Conservation (phyloP, 2,329 filamentous ascomycete species). For the Neonectria faginata region DNA sequence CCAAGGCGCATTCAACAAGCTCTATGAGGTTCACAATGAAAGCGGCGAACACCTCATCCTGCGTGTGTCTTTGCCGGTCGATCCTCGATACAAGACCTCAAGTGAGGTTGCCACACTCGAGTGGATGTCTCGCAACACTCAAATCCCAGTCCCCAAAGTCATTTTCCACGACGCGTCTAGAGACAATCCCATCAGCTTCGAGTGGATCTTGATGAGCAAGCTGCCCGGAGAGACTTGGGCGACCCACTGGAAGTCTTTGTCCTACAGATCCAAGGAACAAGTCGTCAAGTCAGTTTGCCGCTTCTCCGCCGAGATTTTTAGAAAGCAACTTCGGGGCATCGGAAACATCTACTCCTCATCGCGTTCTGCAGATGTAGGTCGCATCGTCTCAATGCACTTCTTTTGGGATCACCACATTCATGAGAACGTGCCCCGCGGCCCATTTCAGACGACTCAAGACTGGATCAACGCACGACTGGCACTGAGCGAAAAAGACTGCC, state of each 20-base stretch:
- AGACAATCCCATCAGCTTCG: conserved; percentile 14
- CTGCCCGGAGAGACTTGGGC: conserved; percentile 36
- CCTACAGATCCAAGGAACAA: conserved; percentile 17
- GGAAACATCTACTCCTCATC: conserved; percentile 32
- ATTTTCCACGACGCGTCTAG: conserved; percentile 4
- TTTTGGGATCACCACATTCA: conserved; percentile 48
- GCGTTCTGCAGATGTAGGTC: conserved; percentile 30
- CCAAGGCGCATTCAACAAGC: conserved; percentile 42
- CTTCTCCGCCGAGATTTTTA: conserved; percentile 29
- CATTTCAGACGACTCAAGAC: conserved; percentile 50
- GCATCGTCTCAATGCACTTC: conserved; percentile 51
- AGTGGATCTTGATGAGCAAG: conserved; percentile 56
- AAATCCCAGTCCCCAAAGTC: conserved; percentile 11
- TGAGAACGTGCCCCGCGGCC: conserved; percentile 50
- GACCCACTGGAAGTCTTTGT: conserved; percentile 9
- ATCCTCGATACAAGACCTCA: conserved; percentile 4
- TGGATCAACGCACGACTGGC: conserved; percentile 50
- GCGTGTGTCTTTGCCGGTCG: conserved; percentile 51
- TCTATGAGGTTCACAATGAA: conserved; percentile 34
- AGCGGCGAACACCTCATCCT: conserved; percentile 39
- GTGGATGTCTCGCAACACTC: conserved; percentile 3
- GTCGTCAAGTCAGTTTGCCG: conserved; percentile 8
- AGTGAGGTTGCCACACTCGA: conserved; percentile 18
- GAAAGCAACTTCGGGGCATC: conserved; percentile 44
- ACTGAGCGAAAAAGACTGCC: conserved; percentile 20